These are phyloP conservation scores for Suillus clintonianus DNA, from an alignment of 768 basidiomycete genomes.

Conservation along the genomic window DNA sequence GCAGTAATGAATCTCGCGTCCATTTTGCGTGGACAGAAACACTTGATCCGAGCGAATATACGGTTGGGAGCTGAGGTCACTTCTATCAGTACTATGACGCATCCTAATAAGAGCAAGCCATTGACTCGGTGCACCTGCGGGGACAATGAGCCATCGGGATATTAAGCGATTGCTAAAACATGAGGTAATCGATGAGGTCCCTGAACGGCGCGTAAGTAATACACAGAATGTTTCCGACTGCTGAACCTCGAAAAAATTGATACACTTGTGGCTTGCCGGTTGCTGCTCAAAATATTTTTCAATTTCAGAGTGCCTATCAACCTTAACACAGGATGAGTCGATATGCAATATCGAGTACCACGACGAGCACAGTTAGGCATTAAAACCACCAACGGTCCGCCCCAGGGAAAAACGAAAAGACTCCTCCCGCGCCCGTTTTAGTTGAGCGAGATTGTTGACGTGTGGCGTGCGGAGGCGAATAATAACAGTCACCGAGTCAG, in stretches of 20 bases:
- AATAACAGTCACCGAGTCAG: background rate
- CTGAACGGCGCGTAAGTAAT: background rate
- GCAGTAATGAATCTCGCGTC: slow-evolving; percentile 1
- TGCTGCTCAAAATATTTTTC: background rate
- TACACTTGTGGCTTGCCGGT: background rate
- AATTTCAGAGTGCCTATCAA: background rate
- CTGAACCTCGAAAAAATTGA: background rate
- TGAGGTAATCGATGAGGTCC: background rate
- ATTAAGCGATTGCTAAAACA: background rate
- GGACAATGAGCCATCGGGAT: background rate
- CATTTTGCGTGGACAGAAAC: slow-evolving; percentile 7
- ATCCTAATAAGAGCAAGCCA: background rate
- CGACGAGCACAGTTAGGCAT: background rate
- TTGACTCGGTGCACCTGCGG: background rate
- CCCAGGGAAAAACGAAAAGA: background rate
- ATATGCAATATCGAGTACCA: background rate
- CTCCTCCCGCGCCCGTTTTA: background rate
- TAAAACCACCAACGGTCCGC: background rate
- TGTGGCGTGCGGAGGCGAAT: background rate
- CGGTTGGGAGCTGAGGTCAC: background rate
- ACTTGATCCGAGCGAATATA: background rate
- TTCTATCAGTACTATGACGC: background rate
- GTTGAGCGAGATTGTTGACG: background rate
- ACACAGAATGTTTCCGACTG: background rate
- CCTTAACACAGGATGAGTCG: background rate